A percentile compares a stretch with the other conserved stretches of the same genome.
These are phyloP conservation scores for Russula abietina DNA, from an alignment of 768 basidiomycete species.

Conservation along the genomic window DNA sequence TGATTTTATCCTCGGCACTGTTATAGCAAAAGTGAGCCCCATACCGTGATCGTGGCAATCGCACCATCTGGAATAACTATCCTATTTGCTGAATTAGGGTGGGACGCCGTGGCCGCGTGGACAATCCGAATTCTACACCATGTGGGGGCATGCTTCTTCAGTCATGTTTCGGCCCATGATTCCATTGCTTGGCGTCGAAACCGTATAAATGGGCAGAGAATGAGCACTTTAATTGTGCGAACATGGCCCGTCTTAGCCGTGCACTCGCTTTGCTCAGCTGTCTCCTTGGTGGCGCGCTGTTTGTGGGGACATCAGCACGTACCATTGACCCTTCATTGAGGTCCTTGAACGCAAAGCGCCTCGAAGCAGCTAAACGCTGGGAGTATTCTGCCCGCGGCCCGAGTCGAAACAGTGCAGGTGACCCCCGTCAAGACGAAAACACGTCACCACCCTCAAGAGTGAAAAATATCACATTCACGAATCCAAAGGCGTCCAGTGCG, in stretches of 20 bases:
- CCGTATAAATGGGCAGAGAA: not conserved
- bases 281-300: not conserved
- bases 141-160: not conserved
- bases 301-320: not conserved
- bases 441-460: slow-evolving; percentile 25
- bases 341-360: slow-evolving; percentile 12
- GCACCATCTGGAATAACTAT: too few relatives aligned
- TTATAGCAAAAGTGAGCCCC: not conserved
- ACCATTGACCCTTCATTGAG: not conserved
- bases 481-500: slow-evolving; percentile 60
- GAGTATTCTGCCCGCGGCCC: slow-evolving; percentile 9
- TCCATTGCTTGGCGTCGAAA: not conserved
- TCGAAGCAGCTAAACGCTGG: slow-evolving; percentile 12
- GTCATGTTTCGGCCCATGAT: not conserved
- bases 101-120: not conserved
- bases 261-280: not conserved
- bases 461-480: slow-evolving; percentile 66
- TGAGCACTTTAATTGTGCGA: not conserved
- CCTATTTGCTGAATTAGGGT: not conserved
- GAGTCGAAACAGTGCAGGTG: not conserved
- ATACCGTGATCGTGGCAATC: not conserved
- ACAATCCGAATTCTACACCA: not conserved
- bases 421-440: not conserved
- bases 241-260: not conserved
- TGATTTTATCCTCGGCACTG: not conserved